phyloP scores from a whole-genome alignment of 306 rosid species.

The Lathyrus sativus region DNA sequence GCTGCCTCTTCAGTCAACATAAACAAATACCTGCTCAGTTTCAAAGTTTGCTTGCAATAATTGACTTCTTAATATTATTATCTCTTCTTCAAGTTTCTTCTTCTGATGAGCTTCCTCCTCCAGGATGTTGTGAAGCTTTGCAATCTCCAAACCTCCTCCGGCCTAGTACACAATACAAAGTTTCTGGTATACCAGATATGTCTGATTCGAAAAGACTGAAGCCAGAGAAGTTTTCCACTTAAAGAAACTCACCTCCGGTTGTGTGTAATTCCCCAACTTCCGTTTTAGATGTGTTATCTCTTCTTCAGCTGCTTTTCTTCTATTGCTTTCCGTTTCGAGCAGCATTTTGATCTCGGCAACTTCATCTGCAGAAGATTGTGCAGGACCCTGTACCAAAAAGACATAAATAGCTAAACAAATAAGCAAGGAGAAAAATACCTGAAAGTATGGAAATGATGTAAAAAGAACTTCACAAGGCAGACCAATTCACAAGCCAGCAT shows the following conservation, averaged over 20 bases:
- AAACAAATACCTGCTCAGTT: constrained; percentile 79
- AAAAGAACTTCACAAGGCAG: neutral
- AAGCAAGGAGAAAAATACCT: neutral
- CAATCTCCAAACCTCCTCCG: constrained; percentile 63
- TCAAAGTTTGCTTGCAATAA: constrained; percentile 78
- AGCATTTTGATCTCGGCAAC: constrained; percentile 56
- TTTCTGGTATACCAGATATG: constrained; percentile 36
- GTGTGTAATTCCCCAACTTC: constrained; percentile 53
- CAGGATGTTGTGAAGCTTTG: constrained; percentile 57
- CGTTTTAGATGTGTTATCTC: constrained; percentile 59
- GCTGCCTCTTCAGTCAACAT: constrained; percentile 21
- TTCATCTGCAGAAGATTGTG: constrained; percentile 55
- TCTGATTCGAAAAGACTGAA: constrained; percentile 25
- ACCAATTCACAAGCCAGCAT: constrained; percentile 15
- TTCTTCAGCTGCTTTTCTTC: constrained; percentile 74
- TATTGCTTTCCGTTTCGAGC: constrained; percentile 67
- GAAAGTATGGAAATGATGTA: neutral
- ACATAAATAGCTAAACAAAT: constrained; percentile 12
- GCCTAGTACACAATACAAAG: constrained; percentile 54
- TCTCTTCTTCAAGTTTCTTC: constrained; percentile 87
- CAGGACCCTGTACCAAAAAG: constrained; percentile 51
- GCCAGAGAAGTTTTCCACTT: constrained; percentile 14
- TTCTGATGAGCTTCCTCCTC: constrained; percentile 82
- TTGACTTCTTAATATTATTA: constrained; percentile 78
- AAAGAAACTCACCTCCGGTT: constrained; percentile 51